Base-by-base conservation (phyloP, 2,329 filamentous ascomycete species). In the Exophiala viscosa region DNA sequence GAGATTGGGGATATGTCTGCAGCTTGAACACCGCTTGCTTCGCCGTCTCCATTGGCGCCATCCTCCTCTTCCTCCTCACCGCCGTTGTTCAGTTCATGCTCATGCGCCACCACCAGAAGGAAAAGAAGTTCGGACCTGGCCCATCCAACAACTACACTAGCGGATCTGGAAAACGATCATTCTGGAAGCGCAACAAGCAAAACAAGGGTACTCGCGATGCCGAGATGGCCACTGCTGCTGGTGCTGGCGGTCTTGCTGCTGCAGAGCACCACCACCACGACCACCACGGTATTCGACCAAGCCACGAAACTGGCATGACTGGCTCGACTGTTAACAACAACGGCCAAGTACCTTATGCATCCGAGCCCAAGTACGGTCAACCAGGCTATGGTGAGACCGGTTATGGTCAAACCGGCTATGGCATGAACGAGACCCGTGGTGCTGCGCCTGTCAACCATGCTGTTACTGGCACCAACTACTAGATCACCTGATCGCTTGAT, bases 61-160 rank as follows among this genome's bases (percentile, higher is more conserved):
- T 87, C 84, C 90, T 88, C 73, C 84, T 92, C 70, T 93, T 92
- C 77, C 66, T 89, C 63, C 65, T 88, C 65, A 88, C 87, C 45
- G 82, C 87, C 47, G 67, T 84, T 52, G 76, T 87, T 58, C 87
- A 92, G 65, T 59, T 89, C 45, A 75, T 79, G 45, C 80, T 92
- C 41, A 80, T 81, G 62, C 83, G 84, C 55, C 78, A 88, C 69
- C 86, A 87, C 75, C 83, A 84, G 72, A 85, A 84, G 64, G 85
- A 88, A 72, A 88, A 87, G 75, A 81, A 82, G 48, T 87, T 80
- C 66, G 85, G 86, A 11, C 85, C 84, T 33, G 75, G 76, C 44
- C 84, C 84, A 17, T 69, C 73, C 58, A 87, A 86, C 73, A 76
- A 82, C 70, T 90, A 90, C 73, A 88, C 85, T 28, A 75, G 74